phyloP scores from a whole-genome alignment of 164 flowering plant species.

The Liquidambar formosana region DNA sequence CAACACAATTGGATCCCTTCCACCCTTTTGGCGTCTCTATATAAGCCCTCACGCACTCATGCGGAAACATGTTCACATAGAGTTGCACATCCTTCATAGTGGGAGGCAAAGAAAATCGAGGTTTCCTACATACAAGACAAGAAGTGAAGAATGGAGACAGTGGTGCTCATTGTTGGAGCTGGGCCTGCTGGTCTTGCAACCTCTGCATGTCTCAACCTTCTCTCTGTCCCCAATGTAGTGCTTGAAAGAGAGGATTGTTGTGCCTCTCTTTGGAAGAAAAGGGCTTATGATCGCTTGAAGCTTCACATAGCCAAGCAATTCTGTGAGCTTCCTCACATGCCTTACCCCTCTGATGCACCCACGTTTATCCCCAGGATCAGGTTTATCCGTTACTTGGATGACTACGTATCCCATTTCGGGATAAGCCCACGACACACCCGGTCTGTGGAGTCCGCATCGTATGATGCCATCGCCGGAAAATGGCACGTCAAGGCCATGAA shows the following conservation, averaged over 20 bases:
- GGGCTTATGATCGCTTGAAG: slow-evolving; percentile 35
- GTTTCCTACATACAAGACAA: no score
- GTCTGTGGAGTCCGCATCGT: slow-evolving; percentile 17
- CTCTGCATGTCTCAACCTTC: slow-evolving; percentile 33
- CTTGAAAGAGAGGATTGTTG: slow-evolving; percentile 37
- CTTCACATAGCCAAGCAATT: slow-evolving; percentile 38
- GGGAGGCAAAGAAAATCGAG: no score
- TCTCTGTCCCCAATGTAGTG: slow-evolving; percentile 27
- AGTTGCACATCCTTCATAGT: no score
- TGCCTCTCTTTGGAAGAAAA: slow-evolving; percentile 42
- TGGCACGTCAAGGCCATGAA: slow-evolving; percentile 28
- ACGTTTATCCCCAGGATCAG: slow-evolving; percentile 15
- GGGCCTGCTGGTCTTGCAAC: slow-evolving; percentile 41
- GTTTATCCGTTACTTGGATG: slow-evolving; percentile 30
- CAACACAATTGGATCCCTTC: no score
- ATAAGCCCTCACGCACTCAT: no score
- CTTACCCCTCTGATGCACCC: slow-evolving; percentile 22
- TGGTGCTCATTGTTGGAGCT: slow-evolving; percentile 30
- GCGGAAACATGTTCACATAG: no score
- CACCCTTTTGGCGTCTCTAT: no score
- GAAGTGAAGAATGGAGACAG: not conserved
- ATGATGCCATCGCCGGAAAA: not conserved
- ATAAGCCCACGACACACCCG: slow-evolving; percentile 14
- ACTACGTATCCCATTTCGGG: slow-evolving; percentile 22
- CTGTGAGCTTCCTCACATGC: slow-evolving; percentile 40